phyloP scores from a whole-genome alignment of 352 stramenopile species.

The Globisporangium nunn region DNA sequence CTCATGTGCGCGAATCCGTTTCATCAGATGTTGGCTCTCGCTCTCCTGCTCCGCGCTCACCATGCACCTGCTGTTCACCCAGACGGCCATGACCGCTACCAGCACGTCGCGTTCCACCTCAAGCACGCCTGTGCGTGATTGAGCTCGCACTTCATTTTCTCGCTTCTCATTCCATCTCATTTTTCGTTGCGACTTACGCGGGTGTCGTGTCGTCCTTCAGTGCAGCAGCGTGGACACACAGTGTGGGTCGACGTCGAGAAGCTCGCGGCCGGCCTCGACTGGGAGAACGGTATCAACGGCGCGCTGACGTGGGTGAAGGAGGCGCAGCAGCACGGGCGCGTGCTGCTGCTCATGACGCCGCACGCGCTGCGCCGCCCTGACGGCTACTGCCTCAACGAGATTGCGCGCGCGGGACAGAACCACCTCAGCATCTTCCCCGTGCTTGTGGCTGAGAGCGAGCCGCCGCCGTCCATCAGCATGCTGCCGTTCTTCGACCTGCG shows the following conservation, averaged over 20 bases:
- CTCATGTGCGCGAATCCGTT: constrained; percentile 36
- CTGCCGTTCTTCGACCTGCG: constrained; percentile 72
- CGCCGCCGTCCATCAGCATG: constrained; percentile 58
- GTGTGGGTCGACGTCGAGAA: constrained; percentile 74
- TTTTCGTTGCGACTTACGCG: background rate
- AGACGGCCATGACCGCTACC: constrained; percentile 74
- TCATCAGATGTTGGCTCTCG: background rate
- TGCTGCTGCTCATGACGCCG: constrained; percentile 74
- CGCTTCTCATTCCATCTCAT: background rate
- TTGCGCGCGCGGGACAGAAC: constrained; percentile 50
- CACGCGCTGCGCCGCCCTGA: constrained; percentile 64
- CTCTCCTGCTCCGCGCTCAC: background rate
- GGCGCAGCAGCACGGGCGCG: constrained; percentile 55
- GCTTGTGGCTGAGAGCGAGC: constrained; percentile 56
- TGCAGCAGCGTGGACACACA: constrained; percentile 48
- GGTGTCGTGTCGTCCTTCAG: constrained; percentile 12
- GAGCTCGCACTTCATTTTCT: background rate
- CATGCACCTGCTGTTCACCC: background rate
- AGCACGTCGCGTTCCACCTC: constrained; percentile 62
- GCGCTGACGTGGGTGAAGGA: constrained; percentile 64
- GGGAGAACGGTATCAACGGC: constrained; percentile 64
- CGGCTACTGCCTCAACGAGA: constrained; percentile 78
- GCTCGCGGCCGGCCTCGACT: constrained; percentile 62
- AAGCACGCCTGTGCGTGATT: constrained; percentile 42
- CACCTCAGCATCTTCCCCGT: constrained; percentile 67